phyloP scores from a whole-genome alignment of 108 stramenopile species.

The Conticribra guillardii region DNA sequence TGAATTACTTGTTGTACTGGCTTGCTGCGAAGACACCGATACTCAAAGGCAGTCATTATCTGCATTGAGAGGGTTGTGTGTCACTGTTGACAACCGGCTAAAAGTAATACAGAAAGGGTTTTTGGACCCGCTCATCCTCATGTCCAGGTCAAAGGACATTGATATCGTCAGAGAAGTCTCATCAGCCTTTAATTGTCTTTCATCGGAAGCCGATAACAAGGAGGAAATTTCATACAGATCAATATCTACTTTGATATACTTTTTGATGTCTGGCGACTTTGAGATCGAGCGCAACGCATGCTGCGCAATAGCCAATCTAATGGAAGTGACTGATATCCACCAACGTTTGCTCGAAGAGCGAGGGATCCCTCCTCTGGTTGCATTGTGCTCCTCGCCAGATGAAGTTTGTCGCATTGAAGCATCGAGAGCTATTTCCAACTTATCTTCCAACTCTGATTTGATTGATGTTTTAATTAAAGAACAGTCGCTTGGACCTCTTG shows the following conservation, averaged over 20 bases:
- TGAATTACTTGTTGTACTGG: slow-evolving; percentile 71
- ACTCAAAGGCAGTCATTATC: slow-evolving; percentile 79
- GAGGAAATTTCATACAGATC: slow-evolving; percentile 81
- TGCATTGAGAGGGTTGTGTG: slow-evolving; percentile 76
- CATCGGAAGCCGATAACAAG: slow-evolving; percentile 83
- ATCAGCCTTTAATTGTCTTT: slow-evolving; percentile 76
- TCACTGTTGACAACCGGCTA: slow-evolving; percentile 64
- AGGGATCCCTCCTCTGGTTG: slow-evolving; percentile 70
- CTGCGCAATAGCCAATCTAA: slow-evolving; percentile 79
- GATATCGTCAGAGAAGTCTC: slow-evolving; percentile 73
- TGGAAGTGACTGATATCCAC: slow-evolving; percentile 79
- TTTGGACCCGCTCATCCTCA: slow-evolving; percentile 80
- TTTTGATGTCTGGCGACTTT: slow-evolving; percentile 71
- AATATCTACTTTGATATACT: slow-evolving; percentile 75
- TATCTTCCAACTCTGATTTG: slow-evolving; percentile 81
- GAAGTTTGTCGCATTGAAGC: slow-evolving; percentile 66
- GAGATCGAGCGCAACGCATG: slow-evolving; percentile 79
- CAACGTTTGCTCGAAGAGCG: slow-evolving; percentile 71
- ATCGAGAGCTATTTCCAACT: slow-evolving; percentile 73
- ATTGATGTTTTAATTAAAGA: slow-evolving; percentile 69
- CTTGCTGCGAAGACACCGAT: slow-evolving; percentile 81
- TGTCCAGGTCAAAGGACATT: slow-evolving; percentile 75
- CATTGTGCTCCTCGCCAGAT: slow-evolving; percentile 63
- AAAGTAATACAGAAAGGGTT: slow-evolving; percentile 73
- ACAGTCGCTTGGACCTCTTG: slow-evolving; percentile 63